Evolutionary conservation across 192 early-diverging fungal genomes (phyloP), one percentile per base, ranked within the genome.

Genomic region (Podochytrium sp.): DNA sequence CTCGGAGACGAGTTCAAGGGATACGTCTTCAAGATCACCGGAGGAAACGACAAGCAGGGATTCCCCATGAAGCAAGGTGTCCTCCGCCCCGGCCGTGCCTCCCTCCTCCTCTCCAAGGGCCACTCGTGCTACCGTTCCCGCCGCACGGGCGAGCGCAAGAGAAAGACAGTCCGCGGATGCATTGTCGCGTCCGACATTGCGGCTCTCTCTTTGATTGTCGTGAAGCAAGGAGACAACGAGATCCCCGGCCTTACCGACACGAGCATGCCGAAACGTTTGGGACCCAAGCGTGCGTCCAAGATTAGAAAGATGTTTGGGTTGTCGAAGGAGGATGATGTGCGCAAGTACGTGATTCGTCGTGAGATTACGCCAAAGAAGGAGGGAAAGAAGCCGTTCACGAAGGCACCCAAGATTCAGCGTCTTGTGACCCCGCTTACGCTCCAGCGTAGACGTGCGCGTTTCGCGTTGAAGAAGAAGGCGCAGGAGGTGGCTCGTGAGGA

Each of bases 51-150:
- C 90, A 99, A 99, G 92, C 81, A 80, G 71, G 82, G 82, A 71
- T 99, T 99, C 93, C 97, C 97, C 75, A 99, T 99, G 97, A 99
- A 98, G 92, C 97, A 99, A 88, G 97, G 97, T 94, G 93, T 99
- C 71, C 77, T 87, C n/a, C 66, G 76, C 55, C 78, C 80, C 34
- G 76, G 74, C 50, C 85, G 87, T 85, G 86, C 88, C 71, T 81
- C 84, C 61, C 81, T 88, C 65, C 79, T 88, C 32, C 82, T 88
- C 47, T 89, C 90, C 74, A 90, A 93, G 85, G 97, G 97, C 75
- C 95, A 97, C 92, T 97, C 96, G 65, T 98, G 96, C 92, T 99
- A 96, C 91, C 94, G 96, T 77, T 91, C 93, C 77, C 94, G 97
- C 83, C 92, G 96, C 76, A 91, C 90, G 61, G 97, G 97, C 82